Evolutionary conservation across 108 stramenopile genomes (phyloP).

Genomic region (Nitzschia sp.): DNA sequence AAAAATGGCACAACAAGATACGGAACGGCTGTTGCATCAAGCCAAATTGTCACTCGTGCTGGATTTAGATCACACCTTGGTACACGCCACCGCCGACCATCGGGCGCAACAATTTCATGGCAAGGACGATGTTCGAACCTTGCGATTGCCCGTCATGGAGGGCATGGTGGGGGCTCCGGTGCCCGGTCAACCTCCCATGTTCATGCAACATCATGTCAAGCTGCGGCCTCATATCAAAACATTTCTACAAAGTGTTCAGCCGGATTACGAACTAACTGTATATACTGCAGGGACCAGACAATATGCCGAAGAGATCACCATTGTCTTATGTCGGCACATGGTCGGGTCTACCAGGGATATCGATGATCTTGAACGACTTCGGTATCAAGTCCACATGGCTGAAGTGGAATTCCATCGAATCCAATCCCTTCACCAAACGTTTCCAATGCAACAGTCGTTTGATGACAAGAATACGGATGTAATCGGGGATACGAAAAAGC

Average conservation of each 20-base stretch:
- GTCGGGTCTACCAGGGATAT: slow-evolving; percentile 50
- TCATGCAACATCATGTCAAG: slow-evolving; percentile 77
- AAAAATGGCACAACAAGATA: slow-evolving; percentile 51
- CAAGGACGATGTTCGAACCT: slow-evolving; percentile 65
- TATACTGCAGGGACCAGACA: slow-evolving; percentile 88
- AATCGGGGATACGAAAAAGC: slow-evolving; percentile 11
- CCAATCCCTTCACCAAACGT: not conserved
- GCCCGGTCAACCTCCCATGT: slow-evolving; percentile 9
- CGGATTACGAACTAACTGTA: slow-evolving; percentile 74
- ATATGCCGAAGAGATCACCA: slow-evolving; percentile 87
- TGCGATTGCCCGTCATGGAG: slow-evolving; percentile 56
- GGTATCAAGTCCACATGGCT: slow-evolving; percentile 35
- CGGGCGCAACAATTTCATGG: slow-evolving; percentile 55
- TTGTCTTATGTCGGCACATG: slow-evolving; percentile 73
- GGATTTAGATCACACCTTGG: slow-evolving; percentile 87
- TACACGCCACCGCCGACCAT: slow-evolving; percentile 84
- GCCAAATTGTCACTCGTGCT: slow-evolving; percentile 74
- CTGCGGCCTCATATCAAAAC: slow-evolving; percentile 75
- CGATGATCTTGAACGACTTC: slow-evolving; percentile 38
- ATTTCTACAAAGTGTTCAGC: slow-evolving; percentile 60
- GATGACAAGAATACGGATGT: slow-evolving; percentile 8
- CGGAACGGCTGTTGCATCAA: slow-evolving; percentile 42
- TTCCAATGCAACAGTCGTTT: not conserved
- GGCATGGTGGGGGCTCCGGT: slow-evolving; percentile 23
- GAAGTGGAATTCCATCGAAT: slow-evolving; percentile 16